A percentile compares a stretch with the other conserved stretches of the same genome.
These are phyloP conservation scores for Mycena leptocephala DNA, from an alignment of 768 basidiomycete species.

Conservation along the genomic window DNA sequence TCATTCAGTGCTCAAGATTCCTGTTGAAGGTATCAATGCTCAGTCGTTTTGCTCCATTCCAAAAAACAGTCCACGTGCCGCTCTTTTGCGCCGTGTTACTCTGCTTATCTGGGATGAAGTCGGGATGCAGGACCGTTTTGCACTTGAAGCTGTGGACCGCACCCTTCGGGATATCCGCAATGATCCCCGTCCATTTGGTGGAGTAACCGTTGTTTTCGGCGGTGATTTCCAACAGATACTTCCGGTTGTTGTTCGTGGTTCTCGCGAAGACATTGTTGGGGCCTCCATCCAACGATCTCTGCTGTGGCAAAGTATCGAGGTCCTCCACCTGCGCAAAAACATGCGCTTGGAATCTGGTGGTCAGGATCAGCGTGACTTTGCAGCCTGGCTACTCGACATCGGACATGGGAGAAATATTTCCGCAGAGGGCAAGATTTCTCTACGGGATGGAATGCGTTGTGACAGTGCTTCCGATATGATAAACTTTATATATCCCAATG, in stretches of 20 bases:
- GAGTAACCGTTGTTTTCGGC: constrained; percentile 55
- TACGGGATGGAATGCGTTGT: constrained; percentile 53
- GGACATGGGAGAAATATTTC: constrained; percentile 40
- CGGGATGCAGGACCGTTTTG: constrained; percentile 50
- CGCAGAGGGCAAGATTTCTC: constrained; percentile 28
- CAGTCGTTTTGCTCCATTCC: constrained; percentile 46
- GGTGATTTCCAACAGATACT: constrained; percentile 61
- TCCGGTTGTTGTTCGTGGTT: constrained; percentile 54
- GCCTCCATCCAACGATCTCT: constrained; percentile 51
- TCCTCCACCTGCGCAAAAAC: constrained; percentile 52
- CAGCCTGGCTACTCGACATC: constrained; percentile 50
- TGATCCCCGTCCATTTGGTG: constrained; percentile 49
- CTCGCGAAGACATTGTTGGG: constrained; percentile 52
- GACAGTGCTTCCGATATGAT: constrained; percentile 23
- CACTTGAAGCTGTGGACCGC: constrained; percentile 53
- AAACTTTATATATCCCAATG: constrained; percentile 28
- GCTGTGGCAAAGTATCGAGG: constrained; percentile 50
- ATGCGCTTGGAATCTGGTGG: constrained; percentile 52
- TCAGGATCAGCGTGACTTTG: constrained; percentile 45
- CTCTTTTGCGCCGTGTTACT: constrained; percentile 43
- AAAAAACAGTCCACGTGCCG: constrained; percentile 42
- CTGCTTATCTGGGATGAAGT: constrained; percentile 59
- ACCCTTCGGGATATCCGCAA: constrained; percentile 48
- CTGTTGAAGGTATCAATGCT: constrained; percentile 42
- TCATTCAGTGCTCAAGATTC: constrained; percentile 66